Conservation (phyloP, 176 grass and related monocot species). For the Canna indica region DNA sequence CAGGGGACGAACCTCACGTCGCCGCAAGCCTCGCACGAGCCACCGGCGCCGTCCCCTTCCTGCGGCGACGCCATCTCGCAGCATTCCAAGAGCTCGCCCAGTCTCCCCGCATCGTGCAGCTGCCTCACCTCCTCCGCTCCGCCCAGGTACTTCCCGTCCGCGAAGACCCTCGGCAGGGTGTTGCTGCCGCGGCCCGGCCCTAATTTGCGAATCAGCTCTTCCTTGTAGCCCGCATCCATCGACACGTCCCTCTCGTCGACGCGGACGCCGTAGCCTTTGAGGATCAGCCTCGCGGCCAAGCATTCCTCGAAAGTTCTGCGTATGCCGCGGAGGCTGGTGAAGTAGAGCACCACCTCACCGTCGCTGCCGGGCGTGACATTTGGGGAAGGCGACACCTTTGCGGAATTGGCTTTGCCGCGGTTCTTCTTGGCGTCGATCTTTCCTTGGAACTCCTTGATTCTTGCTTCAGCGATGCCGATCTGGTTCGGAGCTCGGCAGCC, state of each 20-base stretch:
- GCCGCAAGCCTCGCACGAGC: slow-evolving; percentile 55
- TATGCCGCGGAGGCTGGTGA: slow-evolving; percentile 81
- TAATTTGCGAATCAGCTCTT: slow-evolving; percentile 44
- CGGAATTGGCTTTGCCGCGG: neutral
- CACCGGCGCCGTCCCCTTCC: slow-evolving; percentile 1
- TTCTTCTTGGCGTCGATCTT: slow-evolving; percentile 53
- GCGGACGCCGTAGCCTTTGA: slow-evolving; percentile 49
- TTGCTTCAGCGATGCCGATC: slow-evolving; percentile 52
- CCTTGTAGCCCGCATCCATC: slow-evolving; percentile 72
- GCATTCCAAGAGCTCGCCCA: slow-evolving; percentile 31
- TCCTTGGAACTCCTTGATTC: slow-evolving; percentile 68
- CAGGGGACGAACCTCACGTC: slow-evolving; percentile 84
- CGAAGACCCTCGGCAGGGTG: slow-evolving; percentile 54
- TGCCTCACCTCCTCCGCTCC: slow-evolving; percentile 63
- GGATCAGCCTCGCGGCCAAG: slow-evolving; percentile 45
- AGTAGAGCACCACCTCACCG: slow-evolving; percentile 59
- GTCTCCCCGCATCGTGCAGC: slow-evolving; percentile 67
- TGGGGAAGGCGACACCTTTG: slow-evolving; percentile 8
- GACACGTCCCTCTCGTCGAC: slow-evolving; percentile 94
- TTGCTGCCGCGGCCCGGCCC: neutral
- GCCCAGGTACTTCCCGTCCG: slow-evolving; percentile 47
- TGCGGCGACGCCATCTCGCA: slow-evolving; percentile 23
- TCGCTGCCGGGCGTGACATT: slow-evolving; percentile 26
- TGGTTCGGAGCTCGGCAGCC: slow-evolving; percentile 52
- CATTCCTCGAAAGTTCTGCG: slow-evolving; percentile 90